Evolutionary conservation across 2,329 filamentous ascomycete genomes (phyloP).

Genomic region (Fusarium dlaminii): DNA sequence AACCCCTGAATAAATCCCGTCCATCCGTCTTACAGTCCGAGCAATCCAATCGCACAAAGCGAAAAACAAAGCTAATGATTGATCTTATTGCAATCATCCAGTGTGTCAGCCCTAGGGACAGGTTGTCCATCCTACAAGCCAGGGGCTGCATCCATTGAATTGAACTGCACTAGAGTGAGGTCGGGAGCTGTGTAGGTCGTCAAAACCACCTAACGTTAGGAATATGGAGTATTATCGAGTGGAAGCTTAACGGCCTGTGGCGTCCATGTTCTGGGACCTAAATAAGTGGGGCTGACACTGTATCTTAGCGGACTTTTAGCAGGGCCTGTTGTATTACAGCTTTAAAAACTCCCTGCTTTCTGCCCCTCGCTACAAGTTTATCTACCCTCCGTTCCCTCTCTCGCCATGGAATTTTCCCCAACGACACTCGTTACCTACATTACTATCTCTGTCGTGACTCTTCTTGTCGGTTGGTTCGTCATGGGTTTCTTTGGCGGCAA

Average conservation of each 20-base stretch:
- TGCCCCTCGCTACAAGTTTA: constrained; percentile 9
- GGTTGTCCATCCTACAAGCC: not conserved
- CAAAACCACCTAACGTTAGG: not conserved
- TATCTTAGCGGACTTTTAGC: not conserved
- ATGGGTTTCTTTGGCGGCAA: constrained; percentile 79
- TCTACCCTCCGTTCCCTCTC: not conserved
- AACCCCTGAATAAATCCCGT: not conserved
- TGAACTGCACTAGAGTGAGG: not conserved
- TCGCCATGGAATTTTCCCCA: constrained; percentile 33
- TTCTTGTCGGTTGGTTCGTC: constrained; percentile 44
- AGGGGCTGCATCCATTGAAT: not conserved
- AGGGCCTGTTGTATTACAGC: not conserved
- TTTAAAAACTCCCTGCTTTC: not conserved
- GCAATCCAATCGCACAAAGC: not conserved
- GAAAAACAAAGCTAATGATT: not conserved
- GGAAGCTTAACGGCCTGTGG: not conserved
- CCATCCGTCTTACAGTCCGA: not conserved
- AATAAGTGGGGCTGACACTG: not conserved
- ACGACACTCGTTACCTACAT: constrained; percentile 14
- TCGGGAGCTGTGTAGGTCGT: not conserved
- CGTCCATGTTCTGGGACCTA: not conserved
- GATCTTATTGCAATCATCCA: not conserved
- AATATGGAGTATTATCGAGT: not conserved
- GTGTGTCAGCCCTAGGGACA: constrained; percentile 4
- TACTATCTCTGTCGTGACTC: constrained; percentile 25